A percentile compares a stretch with the other conserved stretches of the same genome.
phyloP scores from a whole-genome alignment of 2,329 filamentous ascomycete genomes.

The Ploettnerulaceae sp. region DNA sequence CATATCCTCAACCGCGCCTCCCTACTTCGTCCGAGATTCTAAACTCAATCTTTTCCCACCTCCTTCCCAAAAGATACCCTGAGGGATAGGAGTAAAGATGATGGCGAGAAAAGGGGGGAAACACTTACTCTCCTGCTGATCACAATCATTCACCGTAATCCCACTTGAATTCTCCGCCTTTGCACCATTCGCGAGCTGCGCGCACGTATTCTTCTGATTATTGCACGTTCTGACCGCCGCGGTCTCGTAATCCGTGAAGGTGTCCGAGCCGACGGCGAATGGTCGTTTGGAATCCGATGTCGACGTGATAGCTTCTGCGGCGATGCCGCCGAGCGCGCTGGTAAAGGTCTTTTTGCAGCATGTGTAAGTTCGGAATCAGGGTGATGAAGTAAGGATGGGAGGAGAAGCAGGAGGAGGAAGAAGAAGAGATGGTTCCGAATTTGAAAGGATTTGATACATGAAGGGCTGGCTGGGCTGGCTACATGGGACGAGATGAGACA shows the following conservation, averaged over 20 bases:
- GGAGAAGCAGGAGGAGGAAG: not conserved
- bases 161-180: slow-evolving; percentile 8
- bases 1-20: too few relatives aligned
- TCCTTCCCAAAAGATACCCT: too few relatives aligned
- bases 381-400: not conserved
- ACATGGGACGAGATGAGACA: too few relatives aligned
- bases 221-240: slow-evolving; percentile 18
- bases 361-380: not conserved
- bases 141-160: slow-evolving; percentile 16
- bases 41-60: too few relatives aligned
- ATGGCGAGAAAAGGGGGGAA: not conserved
- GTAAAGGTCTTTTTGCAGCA: slow-evolving; percentile 16
- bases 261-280: slow-evolving; percentile 16
- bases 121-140: slow-evolving; percentile 18
- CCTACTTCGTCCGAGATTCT: too few relatives aligned
- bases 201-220: slow-evolving; percentile 22
- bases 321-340: slow-evolving; percentile 15
- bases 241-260: slow-evolving; percentile 15
- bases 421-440: not conserved
- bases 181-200: slow-evolving; percentile 13
- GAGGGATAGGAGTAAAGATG: not conserved
- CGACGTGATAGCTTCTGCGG: slow-evolving; percentile 15
- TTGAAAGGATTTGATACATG: not conserved
- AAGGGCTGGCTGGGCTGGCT: not conserved
- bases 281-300: slow-evolving; percentile 13